These are phyloP conservation scores for Trichoderma harzianum DNA, from an alignment of 2,329 filamentous ascomycete species.

Conservation along the genomic window DNA sequence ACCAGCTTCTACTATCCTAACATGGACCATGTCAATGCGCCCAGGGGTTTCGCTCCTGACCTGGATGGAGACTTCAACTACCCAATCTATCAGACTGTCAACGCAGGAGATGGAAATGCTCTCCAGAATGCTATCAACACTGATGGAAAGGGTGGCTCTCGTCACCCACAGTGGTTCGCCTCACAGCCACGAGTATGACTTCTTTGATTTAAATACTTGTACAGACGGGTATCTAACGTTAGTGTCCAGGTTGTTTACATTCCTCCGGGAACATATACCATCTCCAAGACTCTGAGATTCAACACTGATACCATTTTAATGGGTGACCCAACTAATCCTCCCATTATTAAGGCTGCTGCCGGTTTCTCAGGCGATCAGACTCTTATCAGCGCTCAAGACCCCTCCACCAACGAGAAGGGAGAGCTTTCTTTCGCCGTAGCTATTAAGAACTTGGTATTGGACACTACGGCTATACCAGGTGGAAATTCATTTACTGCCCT, in stretches of 20 bases:
- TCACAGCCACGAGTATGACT: constrained; percentile 38
- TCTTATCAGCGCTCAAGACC: constrained; percentile 38
- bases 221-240: background rate
- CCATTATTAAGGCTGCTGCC: constrained; percentile 39
- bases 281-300: constrained; percentile 39
- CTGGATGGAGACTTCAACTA: constrained; percentile 38
- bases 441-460: constrained; percentile 43
- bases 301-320: constrained; percentile 45
- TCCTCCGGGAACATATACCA: constrained; percentile 40
- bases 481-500: constrained; percentile 38
- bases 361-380: constrained; percentile 33
- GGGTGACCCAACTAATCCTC: constrained; percentile 44
- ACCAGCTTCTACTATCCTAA: constrained; percentile 42
- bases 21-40: constrained; percentile 37
- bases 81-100: constrained; percentile 37
- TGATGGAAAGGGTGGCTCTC: constrained; percentile 29
- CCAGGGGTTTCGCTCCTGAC: constrained; percentile 40
- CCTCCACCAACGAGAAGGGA: constrained; percentile 30
- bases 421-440: constrained; percentile 43
- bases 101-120: constrained; percentile 34
- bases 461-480: constrained; percentile 38
- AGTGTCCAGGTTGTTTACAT: constrained; percentile 37
- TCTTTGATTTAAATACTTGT: background rate
- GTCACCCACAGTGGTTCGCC: constrained; percentile 39
- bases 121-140: constrained; percentile 41